Evolutionary conservation across 495 filamentous ascomycete species (phyloP).

Genomic region (Penicillium bovifimosum): DNA sequence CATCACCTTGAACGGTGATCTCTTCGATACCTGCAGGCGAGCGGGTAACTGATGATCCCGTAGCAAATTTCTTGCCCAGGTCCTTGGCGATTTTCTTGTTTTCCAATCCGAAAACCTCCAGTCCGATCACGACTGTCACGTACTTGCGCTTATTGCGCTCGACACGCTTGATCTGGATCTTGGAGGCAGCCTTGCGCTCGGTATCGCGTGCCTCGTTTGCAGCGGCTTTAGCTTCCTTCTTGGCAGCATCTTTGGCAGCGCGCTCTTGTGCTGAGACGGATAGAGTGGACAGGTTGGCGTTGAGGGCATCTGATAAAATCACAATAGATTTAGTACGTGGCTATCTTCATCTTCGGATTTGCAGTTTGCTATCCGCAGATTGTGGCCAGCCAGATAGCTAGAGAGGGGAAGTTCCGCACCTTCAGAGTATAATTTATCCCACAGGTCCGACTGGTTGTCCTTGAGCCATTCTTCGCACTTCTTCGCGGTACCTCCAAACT

Average conservation of each 20-base stretch:
- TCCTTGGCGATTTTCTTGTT: conserved; percentile 74
- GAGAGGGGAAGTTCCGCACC: conserved; percentile 44
- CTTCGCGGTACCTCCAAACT: conserved; percentile 95
- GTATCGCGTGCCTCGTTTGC: conserved; percentile 73
- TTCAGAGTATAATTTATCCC: conserved; percentile 74
- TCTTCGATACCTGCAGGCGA: conserved; percentile 81
- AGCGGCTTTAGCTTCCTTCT: conserved; percentile 90
- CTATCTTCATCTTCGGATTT: neutral
- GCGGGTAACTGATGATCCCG: conserved; percentile 88
- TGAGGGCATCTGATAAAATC: conserved; percentile 61
- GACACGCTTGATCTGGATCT: conserved; percentile 89
- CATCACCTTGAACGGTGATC: conserved; percentile 96
- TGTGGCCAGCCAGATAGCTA: neutral
- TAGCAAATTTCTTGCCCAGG: conserved; percentile 61
- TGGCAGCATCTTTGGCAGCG: conserved; percentile 87
- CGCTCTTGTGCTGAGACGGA: conserved; percentile 85
- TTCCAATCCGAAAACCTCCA: conserved; percentile 87
- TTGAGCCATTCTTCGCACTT: conserved; percentile 96
- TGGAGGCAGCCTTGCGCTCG: conserved; percentile 68
- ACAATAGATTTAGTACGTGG: neutral
- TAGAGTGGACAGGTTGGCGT: conserved; percentile 75
- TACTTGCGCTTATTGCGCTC: conserved; percentile 97
- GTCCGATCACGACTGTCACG: conserved; percentile 81
- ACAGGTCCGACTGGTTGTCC: conserved; percentile 64
- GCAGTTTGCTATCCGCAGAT: neutral